These are phyloP conservation scores for Yamadazyma pseudoaaseri DNA, from an alignment of 1,139 yeast genomes.

Conservation along the genomic window DNA sequence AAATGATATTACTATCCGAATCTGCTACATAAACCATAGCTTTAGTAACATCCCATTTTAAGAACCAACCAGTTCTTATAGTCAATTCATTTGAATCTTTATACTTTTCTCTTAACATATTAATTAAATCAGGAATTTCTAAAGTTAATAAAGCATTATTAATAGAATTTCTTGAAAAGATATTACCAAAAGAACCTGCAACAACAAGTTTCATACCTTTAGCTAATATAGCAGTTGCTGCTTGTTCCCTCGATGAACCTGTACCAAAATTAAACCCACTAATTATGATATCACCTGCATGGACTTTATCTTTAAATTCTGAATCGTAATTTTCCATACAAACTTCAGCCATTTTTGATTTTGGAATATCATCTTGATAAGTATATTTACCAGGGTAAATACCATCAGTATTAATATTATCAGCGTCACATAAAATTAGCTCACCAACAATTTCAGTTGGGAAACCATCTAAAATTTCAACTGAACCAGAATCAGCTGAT, in stretches of 20 bases:
- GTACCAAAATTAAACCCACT: constrained; percentile 97
- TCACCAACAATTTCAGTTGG: constrained; percentile 89
- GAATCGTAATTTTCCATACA: constrained; percentile 98
- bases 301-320: constrained; percentile 78
- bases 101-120: constrained; percentile 70
- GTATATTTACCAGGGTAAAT: constrained; percentile 99
- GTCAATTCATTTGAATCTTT: constrained; percentile 65
- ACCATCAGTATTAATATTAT: constrained; percentile 97
- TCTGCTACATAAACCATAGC: constrained; percentile 80
- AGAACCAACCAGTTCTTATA: constrained; percentile 90
- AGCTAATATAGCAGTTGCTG: constrained; percentile 95
- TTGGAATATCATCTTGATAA: constrained; percentile 93
- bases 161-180: constrained; percentile 91
- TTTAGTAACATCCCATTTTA: constrained; percentile 89
- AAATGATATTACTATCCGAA: constrained; percentile 59
- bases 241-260: constrained; percentile 99
- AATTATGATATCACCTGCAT: constrained; percentile 84
- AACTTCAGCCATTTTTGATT: constrained; percentile 95
- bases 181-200: constrained; percentile 97
- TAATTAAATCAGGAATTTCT: constrained; percentile 86
- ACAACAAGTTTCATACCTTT: constrained; percentile 90
- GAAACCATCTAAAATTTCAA: constrained; percentile 82
- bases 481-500: constrained; percentile 41
- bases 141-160: constrained; percentile 92
- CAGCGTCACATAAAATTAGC: constrained; percentile 92